phyloP scores from a whole-genome alignment of 495 filamentous ascomycete genomes.

The Hyaloscypha variabilis region DNA sequence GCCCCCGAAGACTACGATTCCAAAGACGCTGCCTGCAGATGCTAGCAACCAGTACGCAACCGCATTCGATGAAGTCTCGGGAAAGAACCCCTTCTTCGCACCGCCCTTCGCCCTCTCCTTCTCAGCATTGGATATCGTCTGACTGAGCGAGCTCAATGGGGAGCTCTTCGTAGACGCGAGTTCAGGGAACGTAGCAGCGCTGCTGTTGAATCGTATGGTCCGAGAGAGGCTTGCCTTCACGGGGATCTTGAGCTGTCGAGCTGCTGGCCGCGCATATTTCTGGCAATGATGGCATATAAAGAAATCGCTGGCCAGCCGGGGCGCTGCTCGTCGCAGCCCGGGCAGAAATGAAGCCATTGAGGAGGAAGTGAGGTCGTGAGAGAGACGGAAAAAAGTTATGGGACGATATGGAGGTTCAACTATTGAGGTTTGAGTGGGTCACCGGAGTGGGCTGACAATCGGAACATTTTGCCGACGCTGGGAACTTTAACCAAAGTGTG shows the following conservation, averaged over 20 bases:
- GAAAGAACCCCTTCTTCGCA: conserved; percentile 55
- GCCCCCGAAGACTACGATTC: conserved; percentile 94
- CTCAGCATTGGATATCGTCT: conserved; percentile 17
- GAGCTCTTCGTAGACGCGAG: conserved; percentile 17
- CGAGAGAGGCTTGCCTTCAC: conserved; percentile 23
- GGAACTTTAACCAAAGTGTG: no score
- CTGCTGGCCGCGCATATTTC: conserved; percentile 34
- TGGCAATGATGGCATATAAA: conserved; percentile 69
- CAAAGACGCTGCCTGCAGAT: conserved; percentile 90
- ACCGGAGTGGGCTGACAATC: background rate
- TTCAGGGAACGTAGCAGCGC: conserved; percentile 10
- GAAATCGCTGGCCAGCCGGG: conserved; percentile 55
- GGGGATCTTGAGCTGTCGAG: conserved; percentile 35
- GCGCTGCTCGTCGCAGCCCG: conserved; percentile 52
- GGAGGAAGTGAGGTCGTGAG: background rate
- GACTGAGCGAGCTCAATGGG: conserved; percentile 28
- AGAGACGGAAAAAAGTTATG: conserved; percentile 6
- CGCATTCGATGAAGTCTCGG: conserved; percentile 67
- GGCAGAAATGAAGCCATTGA: conserved; percentile 52
- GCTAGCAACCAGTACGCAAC: conserved; percentile 94
- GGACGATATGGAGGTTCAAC: conserved; percentile 10
- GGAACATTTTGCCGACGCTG: background rate
- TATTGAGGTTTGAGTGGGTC: background rate
- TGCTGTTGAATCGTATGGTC: conserved; percentile 31
- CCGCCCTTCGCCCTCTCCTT: background rate